These are phyloP conservation scores for Saururus chinensis DNA, from an alignment of 164 flowering plant species.

Conservation along the genomic window DNA sequence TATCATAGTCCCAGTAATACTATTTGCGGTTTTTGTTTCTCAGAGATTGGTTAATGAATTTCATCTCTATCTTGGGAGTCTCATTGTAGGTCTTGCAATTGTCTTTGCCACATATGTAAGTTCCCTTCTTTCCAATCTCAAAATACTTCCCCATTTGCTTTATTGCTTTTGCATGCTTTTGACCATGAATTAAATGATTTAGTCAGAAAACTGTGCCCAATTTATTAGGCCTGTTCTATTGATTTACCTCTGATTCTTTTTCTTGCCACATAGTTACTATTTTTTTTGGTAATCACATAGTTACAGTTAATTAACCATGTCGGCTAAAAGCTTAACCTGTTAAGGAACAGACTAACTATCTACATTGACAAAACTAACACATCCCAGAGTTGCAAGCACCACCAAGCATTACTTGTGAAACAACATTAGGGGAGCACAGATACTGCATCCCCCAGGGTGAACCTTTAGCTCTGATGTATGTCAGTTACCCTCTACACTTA, in stretches of 20 bases:
- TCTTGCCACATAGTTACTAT: background rate
- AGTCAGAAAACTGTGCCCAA: background rate
- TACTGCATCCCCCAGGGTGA: too few species aligned
- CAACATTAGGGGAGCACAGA: too few species aligned
- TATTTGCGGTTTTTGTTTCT: constrained; percentile 44
- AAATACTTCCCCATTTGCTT: background rate
- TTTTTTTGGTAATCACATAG: too few species aligned
- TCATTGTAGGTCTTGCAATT: constrained; percentile 26
- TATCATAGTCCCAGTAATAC: constrained; percentile 38
- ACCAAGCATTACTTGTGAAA: too few species aligned
- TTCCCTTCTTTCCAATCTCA: constrained; percentile 5
- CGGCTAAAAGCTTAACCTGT: background rate
- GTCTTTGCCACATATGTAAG: constrained; percentile 45
- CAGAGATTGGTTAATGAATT: constrained; percentile 31
- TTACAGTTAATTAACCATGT: background rate
- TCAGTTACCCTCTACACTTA: too few species aligned
- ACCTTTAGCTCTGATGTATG: too few species aligned
- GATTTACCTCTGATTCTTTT: too few species aligned
- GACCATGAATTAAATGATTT: background rate
- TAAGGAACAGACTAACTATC: too few species aligned
- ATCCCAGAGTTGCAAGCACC: too few species aligned
- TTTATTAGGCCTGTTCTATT: background rate
- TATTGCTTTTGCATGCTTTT: background rate
- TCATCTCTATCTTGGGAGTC: constrained; percentile 23
- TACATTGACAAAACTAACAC: too few species aligned